These are phyloP conservation scores for Ceratobasidium sp. DNA, from an alignment of 1,284 basidiomycete species.

Conservation along the genomic window DNA sequence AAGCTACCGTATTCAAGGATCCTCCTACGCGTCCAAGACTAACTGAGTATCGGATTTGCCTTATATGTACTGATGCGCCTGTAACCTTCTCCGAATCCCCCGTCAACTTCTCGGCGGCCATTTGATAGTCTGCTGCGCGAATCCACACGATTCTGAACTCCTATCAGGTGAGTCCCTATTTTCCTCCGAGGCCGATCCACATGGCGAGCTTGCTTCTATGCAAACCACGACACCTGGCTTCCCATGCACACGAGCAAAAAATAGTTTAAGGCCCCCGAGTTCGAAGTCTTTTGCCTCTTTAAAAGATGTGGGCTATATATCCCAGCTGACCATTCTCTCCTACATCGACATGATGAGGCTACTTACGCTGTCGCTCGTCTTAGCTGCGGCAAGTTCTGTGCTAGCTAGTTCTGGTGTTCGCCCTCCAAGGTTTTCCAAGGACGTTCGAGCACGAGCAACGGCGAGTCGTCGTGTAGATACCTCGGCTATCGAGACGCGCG, in stretches of 20 bases:
- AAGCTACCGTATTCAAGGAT: too few relatives aligned
- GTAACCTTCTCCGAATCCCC: too few relatives aligned
- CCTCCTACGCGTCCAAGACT: too few relatives aligned
- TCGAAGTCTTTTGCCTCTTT: neutral
- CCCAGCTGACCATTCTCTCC: neutral
- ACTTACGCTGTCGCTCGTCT: neutral
- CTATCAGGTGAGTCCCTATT: slow-evolving; percentile 1
- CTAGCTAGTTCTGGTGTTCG: neutral
- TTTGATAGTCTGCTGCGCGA: too few relatives aligned
- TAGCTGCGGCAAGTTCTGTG: neutral
- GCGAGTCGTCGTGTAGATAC: neutral
- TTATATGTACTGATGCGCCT: too few relatives aligned
- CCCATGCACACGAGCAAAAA: neutral
- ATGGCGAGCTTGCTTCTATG: too few relatives aligned
- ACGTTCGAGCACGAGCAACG: neutral
- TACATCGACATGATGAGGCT: neutral
- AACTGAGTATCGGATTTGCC: too few relatives aligned
- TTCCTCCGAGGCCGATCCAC: neutral
- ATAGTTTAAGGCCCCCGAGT: neutral
- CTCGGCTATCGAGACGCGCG: neutral
- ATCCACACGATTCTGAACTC: neutral
- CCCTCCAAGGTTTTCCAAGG: too few relatives aligned
- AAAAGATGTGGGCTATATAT: neutral
- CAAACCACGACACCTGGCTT: neutral
- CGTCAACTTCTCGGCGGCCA: too few relatives aligned